phyloP scores from a whole-genome alignment of 306 rosid genomes.

The Fragaria ananassa region DNA sequence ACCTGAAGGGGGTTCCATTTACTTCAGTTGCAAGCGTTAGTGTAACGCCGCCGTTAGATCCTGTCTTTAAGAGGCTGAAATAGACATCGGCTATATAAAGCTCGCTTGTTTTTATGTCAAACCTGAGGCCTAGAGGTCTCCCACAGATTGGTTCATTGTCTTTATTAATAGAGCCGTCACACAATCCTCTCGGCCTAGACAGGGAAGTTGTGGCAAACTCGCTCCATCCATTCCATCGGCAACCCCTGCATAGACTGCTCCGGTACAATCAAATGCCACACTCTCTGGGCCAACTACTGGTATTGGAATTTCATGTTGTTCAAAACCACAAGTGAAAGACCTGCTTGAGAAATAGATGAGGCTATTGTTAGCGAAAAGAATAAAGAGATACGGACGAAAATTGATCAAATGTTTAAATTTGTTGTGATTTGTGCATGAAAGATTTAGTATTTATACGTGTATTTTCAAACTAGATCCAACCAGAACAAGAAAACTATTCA shows the following conservation, averaged over 20 bases:
- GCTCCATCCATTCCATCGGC: neutral
- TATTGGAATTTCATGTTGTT: neutral
- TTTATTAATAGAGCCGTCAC: conserved; percentile 36
- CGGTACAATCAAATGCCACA: neutral
- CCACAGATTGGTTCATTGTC: conserved; percentile 44
- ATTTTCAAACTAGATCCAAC: neutral
- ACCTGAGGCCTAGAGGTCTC: conserved; percentile 51
- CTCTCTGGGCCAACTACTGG: neutral
- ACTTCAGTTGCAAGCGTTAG: conserved; percentile 34
- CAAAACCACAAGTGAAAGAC: neutral
- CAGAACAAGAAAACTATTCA: neutral
- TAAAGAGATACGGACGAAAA: too few relatives aligned
- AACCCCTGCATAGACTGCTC: neutral
- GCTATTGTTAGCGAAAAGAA: neutral
- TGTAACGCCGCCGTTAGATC: conserved; percentile 40
- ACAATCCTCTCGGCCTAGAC: conserved; percentile 33
- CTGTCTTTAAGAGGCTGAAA: conserved; percentile 41
- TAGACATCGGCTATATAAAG: conserved; percentile 51
- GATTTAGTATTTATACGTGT: neutral
- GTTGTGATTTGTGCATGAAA: neutral
- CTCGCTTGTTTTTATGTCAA: conserved; percentile 25
- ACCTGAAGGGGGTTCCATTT: conserved; percentile 34
- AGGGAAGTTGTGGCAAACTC: neutral
- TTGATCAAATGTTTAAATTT: too few relatives aligned
- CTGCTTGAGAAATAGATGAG: neutral